Evolutionary conservation across 2,329 filamentous ascomycete genomes (phyloP), one percentile per base, ranked within the genome.

Genomic region (Blastomyces parvus): DNA sequence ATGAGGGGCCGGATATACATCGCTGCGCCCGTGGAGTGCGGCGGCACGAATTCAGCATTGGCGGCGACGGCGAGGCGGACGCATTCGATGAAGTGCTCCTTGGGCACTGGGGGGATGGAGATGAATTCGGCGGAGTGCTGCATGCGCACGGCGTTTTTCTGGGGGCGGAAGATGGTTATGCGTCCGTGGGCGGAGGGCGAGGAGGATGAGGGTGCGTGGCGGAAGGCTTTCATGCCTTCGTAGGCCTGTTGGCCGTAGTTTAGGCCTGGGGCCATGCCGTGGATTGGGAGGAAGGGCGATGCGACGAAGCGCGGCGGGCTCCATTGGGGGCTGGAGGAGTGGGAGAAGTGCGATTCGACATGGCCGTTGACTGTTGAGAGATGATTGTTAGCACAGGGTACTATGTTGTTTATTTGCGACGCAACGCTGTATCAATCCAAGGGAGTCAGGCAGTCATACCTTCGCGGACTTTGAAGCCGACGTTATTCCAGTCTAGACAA

Each of bases 221-320:
- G 91, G 83, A 97, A 97, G 62, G 93, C 92, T 78, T 97, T 97
- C 74, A 97, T 86, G n/a, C 94, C 94, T 76, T 99, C 94, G 81
- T 96, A 99, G 71, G 91, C 93, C 80, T 97, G 94, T 74, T 96
- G 91, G 64, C 93, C 91, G 76, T 99, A 99, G 83, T 99, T 99
- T 68, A 97, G 85, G 53, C 86, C 93, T 0, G 94, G 92, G 0
- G 92, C 88, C 90, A 99, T 94, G 76, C 93, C 94, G 77, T 97
- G 93, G 73, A 97, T 86, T 68, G 87, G 87, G 70, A 97, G 85
- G 80, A 84, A 92, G 7, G 93, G 93, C 70, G 93, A 90, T 65
- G 85, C 78, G 65, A 97, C 86, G 78, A 96, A 96, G 67, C 83
- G 80, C 33, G 90, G 91, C 17, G 86, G 76, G 0, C 87, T 85